phyloP scores from a whole-genome alignment of 2,329 filamentous ascomycete genomes.

The Lecanicillium sp. region DNA sequence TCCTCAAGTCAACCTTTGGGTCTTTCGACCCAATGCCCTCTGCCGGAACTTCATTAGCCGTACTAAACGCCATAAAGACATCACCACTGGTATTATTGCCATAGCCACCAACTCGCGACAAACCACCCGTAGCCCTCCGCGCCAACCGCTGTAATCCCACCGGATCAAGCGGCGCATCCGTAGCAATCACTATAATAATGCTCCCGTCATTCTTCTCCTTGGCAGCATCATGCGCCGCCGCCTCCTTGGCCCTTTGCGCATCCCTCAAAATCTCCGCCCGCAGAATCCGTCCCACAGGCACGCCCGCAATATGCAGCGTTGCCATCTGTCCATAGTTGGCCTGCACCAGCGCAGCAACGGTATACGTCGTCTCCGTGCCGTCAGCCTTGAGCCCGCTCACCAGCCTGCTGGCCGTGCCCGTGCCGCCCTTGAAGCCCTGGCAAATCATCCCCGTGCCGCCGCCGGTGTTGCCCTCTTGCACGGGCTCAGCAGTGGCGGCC shows the following conservation, averaged over 20 bases:
- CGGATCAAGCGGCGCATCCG: slow-evolving; percentile 51
- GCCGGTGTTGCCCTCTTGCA: slow-evolving; percentile 51
- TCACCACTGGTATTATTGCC: slow-evolving; percentile 54
- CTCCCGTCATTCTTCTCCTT: slow-evolving; percentile 51
- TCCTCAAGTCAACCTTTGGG: slow-evolving; percentile 30
- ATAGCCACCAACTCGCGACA: slow-evolving; percentile 49
- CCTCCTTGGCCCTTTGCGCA: slow-evolving; percentile 6
- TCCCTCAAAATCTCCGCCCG: slow-evolving; percentile 26
- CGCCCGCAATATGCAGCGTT: slow-evolving; percentile 47
- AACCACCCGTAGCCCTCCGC: slow-evolving; percentile 49
- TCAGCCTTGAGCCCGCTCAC: slow-evolving; percentile 15
- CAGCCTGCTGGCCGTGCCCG: slow-evolving; percentile 49
- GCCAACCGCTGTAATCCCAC: slow-evolving; percentile 48
- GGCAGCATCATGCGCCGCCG: slow-evolving; percentile 11
- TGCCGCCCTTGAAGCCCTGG: slow-evolving; percentile 57
- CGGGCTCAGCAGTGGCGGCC: slow-evolving; percentile 35
- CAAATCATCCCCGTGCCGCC: slow-evolving; percentile 58
- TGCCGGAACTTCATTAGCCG: slow-evolving; percentile 36
- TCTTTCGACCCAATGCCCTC: slow-evolving; percentile 26
- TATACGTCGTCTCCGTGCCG: slow-evolving; percentile 30
- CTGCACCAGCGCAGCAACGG: slow-evolving; percentile 51
- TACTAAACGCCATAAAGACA: slow-evolving; percentile 56
- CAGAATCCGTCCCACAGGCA: slow-evolving; percentile 50
- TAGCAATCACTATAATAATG: slow-evolving; percentile 52
- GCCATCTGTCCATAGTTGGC: slow-evolving; percentile 51